Evolutionary conservation across 116 monocot species (phyloP).

Genomic region (Posidonia oceanica): DNA sequence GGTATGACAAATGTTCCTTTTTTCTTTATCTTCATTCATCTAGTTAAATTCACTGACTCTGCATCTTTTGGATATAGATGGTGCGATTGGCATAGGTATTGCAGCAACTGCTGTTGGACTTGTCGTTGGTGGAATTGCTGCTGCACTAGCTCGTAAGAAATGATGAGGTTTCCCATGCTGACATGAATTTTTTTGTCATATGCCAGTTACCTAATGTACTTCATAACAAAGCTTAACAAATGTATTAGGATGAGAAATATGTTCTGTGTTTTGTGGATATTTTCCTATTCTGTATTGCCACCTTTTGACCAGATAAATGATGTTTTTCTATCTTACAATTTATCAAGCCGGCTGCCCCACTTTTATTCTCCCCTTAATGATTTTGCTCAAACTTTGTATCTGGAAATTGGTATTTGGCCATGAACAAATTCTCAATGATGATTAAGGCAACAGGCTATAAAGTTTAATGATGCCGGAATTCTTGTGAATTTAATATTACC

Average conservation of each 20-base stretch:
- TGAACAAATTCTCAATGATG: too few relatives aligned
- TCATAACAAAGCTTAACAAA: background rate
- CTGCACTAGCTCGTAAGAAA: constrained; percentile 48
- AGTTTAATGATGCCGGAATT: too few relatives aligned
- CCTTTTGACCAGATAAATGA: background rate
- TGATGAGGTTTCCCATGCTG: constrained; percentile 11
- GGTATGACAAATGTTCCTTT: constrained; percentile 26
- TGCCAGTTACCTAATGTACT: background rate
- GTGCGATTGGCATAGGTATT: constrained; percentile 69
- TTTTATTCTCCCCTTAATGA: background rate
- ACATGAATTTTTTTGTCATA: background rate
- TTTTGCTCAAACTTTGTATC: too few relatives aligned
- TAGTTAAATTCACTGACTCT: background rate
- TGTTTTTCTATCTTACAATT: background rate
- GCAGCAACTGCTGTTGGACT: constrained; percentile 54
- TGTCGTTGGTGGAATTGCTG: constrained; percentile 51
- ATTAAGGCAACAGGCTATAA: too few relatives aligned
- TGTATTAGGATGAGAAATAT: too few relatives aligned
- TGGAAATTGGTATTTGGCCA: too few relatives aligned
- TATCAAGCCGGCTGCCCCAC: background rate
- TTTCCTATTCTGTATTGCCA: too few relatives aligned
- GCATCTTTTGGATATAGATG: constrained; percentile 31
- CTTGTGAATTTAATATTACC: too few relatives aligned
- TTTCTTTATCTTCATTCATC: background rate
- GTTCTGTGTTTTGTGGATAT: too few relatives aligned